A percentile compares a stretch with the other conserved stretches of the same genome.
Conservation (phyloP, 2,329 filamentous ascomycete species). For the Diplodia corticola region DNA sequence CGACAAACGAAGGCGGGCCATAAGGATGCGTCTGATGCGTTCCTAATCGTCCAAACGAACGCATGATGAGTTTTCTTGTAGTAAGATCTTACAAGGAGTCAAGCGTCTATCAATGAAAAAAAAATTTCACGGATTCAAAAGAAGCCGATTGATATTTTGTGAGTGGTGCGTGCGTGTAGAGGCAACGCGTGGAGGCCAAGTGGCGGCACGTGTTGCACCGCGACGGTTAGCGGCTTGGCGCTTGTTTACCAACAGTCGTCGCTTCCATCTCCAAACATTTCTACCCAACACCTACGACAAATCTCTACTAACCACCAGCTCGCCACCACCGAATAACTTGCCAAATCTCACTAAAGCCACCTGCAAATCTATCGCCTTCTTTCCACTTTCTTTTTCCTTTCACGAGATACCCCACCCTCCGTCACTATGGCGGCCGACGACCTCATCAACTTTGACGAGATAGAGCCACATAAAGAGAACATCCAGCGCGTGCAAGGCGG, state of each 20-base stretch:
- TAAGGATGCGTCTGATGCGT: slow-evolving; percentile 6
- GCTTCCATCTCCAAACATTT: not conserved
- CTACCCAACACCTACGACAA: not conserved
- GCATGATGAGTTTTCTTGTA: slow-evolving; percentile 15
- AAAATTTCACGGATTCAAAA: not conserved
- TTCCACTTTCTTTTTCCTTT: not conserved
- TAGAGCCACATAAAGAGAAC: slow-evolving; percentile 97
- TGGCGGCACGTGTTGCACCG: not conserved
- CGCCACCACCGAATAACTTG: not conserved
- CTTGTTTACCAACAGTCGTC: slow-evolving; percentile 1
- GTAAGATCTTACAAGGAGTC: not conserved
- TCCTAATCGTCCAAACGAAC: slow-evolving; percentile 12
- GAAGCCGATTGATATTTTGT: not conserved
- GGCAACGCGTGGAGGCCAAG: not conserved
- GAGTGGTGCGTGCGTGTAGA: not conserved
- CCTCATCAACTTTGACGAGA: slow-evolving; percentile 74
- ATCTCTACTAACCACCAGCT: slow-evolving; percentile 8
- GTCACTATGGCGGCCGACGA: slow-evolving; percentile 46
- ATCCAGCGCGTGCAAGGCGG: slow-evolving; percentile 90
- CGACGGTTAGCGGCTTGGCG: slow-evolving; percentile 10
- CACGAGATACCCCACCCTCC: slow-evolving; percentile 20
- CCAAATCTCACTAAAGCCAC: too few relatives aligned
- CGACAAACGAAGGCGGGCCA: slow-evolving; percentile 16
- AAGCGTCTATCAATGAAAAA: not conserved
- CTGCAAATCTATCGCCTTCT: not conserved